Evolutionary conservation across 208 protist genomes (phyloP).

Genomic region (Crithidia mellificae): DNA sequence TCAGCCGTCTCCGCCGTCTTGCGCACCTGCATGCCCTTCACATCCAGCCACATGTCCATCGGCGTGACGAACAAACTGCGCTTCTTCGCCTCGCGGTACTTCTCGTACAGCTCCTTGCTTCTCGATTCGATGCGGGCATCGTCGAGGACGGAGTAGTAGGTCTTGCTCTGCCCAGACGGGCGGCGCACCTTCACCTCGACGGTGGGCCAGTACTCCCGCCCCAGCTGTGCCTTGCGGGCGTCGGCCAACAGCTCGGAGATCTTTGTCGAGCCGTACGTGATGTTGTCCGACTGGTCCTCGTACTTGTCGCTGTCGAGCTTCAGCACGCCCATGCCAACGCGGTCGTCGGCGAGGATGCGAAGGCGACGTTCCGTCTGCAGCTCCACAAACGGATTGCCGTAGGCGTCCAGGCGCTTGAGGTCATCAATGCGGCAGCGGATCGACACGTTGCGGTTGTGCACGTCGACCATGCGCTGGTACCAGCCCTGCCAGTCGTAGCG

Average conservation of each 20-base stretch:
- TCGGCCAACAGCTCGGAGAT: constrained; percentile 84
- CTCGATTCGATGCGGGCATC: constrained; percentile 79
- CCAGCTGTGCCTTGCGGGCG: constrained; percentile 85
- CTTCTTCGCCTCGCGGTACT: constrained; percentile 89
- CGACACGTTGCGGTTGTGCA: constrained; percentile 91
- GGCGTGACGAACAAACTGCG: constrained; percentile 88
- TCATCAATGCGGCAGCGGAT: constrained; percentile 80
- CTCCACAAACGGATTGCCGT: constrained; percentile 78
- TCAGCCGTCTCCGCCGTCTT: constrained; percentile 63
- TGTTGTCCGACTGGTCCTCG: constrained; percentile 87
- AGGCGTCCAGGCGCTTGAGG: constrained; percentile 75
- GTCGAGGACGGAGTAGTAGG: constrained; percentile 86
- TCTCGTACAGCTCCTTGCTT: constrained; percentile 78
- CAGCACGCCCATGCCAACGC: constrained; percentile 84
- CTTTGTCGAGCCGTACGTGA: constrained; percentile 78
- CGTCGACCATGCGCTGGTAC: constrained; percentile 89
- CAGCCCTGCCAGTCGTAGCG: constrained; percentile 91
- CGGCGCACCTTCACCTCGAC: constrained; percentile 90
- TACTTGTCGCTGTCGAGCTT: constrained; percentile 91
- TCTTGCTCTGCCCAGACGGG: constrained; percentile 84
- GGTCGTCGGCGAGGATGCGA: constrained; percentile 75
- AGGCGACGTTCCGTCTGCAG: constrained; percentile 85
- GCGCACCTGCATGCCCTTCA: constrained; percentile 78
- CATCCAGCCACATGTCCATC: constrained; percentile 88
- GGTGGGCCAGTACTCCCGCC: constrained; percentile 86